phyloP scores from a whole-genome alignment of 495 filamentous ascomycete genomes.

The Neurospora terricola region DNA sequence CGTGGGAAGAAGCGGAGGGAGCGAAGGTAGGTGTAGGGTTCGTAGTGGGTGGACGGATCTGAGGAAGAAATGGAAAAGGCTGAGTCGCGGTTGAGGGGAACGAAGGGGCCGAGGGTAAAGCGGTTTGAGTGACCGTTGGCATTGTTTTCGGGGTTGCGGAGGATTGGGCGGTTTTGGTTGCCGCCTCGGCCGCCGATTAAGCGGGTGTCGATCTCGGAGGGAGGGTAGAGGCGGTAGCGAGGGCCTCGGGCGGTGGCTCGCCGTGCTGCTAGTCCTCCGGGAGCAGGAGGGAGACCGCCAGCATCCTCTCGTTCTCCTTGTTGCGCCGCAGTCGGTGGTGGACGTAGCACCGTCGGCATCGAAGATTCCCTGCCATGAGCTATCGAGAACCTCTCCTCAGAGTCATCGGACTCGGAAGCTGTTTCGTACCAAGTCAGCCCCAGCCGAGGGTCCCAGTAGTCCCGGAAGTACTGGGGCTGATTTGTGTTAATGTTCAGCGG shows the following conservation, averaged over 20 bases:
- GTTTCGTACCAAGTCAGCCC: constrained; percentile 11
- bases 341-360: not conserved
- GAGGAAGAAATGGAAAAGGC: not conserved
- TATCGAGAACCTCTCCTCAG: not conserved
- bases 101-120: not conserved
- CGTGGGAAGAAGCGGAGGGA: constrained; percentile 9
- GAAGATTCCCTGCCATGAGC: not conserved
- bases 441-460: not conserved
- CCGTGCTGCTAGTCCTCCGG: not conserved
- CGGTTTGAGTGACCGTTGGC: not conserved
- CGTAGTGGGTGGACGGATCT: not conserved
- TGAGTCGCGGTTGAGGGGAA: not conserved
- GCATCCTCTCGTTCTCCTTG: not conserved
- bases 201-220: not conserved
- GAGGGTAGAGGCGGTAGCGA: not conserved
- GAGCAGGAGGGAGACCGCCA: not conserved
- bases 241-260: not conserved
- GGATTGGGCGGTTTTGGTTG: not conserved
- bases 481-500: not conserved
- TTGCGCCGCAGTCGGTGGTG: not conserved
- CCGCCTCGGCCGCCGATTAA: not conserved
- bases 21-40: constrained; percentile 11
- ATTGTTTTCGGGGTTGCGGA: not conserved
- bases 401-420: constrained; percentile 1
- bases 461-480: not conserved